Conservation (phyloP, 2,329 filamentous ascomycete genomes). For the Paraphoma chrysanthemicola region DNA sequence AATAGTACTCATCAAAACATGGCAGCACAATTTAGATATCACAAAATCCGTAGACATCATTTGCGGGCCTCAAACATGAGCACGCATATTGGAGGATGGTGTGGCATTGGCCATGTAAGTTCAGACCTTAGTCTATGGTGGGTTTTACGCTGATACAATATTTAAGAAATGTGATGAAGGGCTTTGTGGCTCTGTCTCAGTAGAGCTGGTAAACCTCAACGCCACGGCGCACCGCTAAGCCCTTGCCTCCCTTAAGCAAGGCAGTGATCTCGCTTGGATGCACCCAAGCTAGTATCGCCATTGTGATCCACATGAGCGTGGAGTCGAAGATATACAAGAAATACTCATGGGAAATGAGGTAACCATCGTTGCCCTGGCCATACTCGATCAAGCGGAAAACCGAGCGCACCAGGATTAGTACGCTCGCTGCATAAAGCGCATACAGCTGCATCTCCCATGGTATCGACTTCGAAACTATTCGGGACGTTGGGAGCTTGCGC, state of each 20-base stretch:
- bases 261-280: conserved; percentile 43
- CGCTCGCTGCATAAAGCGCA: conserved; percentile 53
- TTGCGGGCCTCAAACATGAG: too few species aligned
- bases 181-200: not conserved
- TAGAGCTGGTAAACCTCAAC: not conserved
- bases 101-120: too few species aligned
- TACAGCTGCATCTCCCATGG: conserved; percentile 47
- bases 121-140: too few species aligned
- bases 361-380: conserved; percentile 52
- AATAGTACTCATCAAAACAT: too few species aligned
- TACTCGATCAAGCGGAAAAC: conserved; percentile 61
- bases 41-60: too few species aligned
- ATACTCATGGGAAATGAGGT: conserved; percentile 51
- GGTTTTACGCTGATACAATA: too few species aligned
- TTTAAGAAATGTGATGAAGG: too few species aligned
- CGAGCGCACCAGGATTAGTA: conserved; percentile 57
- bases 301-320: conserved; percentile 51
- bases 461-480: conserved; percentile 5
- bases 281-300: conserved; percentile 48
- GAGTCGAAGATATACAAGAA: conserved; percentile 57
- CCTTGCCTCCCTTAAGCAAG: not conserved
- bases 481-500: not conserved
- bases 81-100: too few species aligned
- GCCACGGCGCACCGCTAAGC: not conserved
- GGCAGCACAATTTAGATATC: too few species aligned